Conservation (phyloP, 2,329 filamentous ascomycete genomes). For the Botryotinia convoluta region DNA sequence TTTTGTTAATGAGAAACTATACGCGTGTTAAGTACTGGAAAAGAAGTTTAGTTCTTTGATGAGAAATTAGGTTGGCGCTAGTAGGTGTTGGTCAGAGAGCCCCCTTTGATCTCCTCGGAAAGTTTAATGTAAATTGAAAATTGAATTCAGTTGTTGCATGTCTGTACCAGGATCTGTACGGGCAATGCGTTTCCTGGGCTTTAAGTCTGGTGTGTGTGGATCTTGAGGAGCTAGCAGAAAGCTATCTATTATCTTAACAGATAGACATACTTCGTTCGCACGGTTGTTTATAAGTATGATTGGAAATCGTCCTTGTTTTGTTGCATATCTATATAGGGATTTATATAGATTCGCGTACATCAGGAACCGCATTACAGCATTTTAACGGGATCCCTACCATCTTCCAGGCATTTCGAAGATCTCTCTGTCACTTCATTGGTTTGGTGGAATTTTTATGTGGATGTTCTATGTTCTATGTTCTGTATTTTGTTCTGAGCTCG, state of each 20-base stretch:
- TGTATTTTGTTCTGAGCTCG: too few relatives aligned
- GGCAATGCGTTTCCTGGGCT: not conserved
- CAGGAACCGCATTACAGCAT: fast-evolving
- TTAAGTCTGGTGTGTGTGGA: not conserved
- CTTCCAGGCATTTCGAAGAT: not conserved
- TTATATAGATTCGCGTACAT: not conserved
- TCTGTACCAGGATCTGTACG: not conserved
- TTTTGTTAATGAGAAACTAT: not conserved
- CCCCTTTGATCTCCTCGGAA: not conserved
- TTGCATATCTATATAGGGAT: not conserved
- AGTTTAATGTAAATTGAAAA: not conserved
- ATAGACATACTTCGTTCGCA: not conserved
- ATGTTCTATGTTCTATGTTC: not conserved
- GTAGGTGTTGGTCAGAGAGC: not conserved
- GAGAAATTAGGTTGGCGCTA: not conserved
- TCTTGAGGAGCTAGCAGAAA: not conserved
- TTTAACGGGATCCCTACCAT: not conserved
- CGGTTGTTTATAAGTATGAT: not conserved
- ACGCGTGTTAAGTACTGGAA: not conserved
- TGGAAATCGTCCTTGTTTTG: not conserved
- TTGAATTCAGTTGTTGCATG: not conserved
- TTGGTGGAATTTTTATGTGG: too few relatives aligned
- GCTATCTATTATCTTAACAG: not conserved
- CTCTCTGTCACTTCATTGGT: not conserved
- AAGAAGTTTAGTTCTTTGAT: not conserved